Conservation (phyloP, 305 asterid genomes). For the Plantago lanceolata region DNA sequence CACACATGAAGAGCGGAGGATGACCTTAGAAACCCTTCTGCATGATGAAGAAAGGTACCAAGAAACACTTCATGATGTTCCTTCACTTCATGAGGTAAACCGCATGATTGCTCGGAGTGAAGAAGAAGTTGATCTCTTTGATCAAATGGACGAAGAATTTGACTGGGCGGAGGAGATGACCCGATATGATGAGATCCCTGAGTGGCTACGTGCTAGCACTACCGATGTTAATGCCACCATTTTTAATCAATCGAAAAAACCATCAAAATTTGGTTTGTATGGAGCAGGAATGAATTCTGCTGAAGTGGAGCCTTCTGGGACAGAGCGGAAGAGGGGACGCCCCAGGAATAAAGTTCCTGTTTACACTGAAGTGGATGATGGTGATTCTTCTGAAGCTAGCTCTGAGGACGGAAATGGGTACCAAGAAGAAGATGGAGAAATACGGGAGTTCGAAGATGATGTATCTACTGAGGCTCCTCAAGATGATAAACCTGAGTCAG, state of each 20-base stretch:
- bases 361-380: conserved; percentile 91
- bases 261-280: conserved; percentile 48
- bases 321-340: conserved; percentile 78
- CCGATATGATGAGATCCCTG: conserved; percentile 79
- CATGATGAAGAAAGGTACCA: conserved; percentile 98
- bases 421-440: conserved; percentile 74
- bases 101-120: conserved; percentile 98
- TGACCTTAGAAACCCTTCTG: conserved; percentile 87
- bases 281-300: conserved; percentile 48
- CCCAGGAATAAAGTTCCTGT: conserved; percentile 79
- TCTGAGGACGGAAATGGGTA: conserved; percentile 73
- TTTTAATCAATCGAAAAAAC: conserved; percentile 75
- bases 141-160: conserved; percentile 96
- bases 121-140: conserved; percentile 89
- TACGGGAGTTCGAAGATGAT: conserved; percentile 80
- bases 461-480: conserved; percentile 57
- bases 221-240: conserved; percentile 72
- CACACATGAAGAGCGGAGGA: conserved; percentile 95
- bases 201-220: conserved; percentile 85
- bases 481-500: conserved; percentile 61
- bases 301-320: conserved; percentile 52
- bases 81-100: conserved; percentile 94
- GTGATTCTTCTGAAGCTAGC: conserved; percentile 80
- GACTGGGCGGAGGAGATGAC: conserved; percentile 97
- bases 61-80: conserved; percentile 93